Evolutionary conservation across 305 asterid genomes (phyloP).

Genomic region (Euphrasia arctica): DNA sequence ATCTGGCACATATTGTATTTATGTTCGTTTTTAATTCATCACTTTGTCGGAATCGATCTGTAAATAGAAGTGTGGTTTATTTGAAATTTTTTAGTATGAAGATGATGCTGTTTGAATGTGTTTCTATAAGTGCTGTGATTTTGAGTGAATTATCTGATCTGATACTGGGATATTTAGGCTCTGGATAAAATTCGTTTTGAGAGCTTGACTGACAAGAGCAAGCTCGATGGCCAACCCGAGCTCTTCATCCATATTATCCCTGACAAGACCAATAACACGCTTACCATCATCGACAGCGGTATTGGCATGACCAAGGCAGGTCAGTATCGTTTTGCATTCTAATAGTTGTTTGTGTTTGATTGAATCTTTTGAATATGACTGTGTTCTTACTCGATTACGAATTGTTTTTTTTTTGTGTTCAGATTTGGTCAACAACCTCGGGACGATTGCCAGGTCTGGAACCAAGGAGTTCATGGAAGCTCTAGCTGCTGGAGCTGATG

Average conservation of each 20-base stretch:
- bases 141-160: not conserved
- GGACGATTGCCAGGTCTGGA: constrained; percentile 95
- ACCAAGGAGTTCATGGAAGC: constrained; percentile 95
- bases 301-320: constrained; percentile 42
- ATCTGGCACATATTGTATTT: not conserved
- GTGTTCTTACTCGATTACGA: not conserved
- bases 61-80: not conserved
- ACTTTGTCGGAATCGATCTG: not conserved
- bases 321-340: constrained; percentile 5
- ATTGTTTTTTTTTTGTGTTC: constrained; percentile 6
- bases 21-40: not conserved
- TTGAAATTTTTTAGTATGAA: not conserved
- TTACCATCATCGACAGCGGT: constrained; percentile 37
- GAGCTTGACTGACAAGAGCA: constrained; percentile 37
- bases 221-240: constrained; percentile 38
- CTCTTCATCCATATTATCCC: constrained; percentile 38
- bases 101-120: not conserved
- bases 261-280: constrained; percentile 35
- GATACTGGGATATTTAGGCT: constrained; percentile 19
- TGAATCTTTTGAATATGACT: not conserved
- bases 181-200: constrained; percentile 37
- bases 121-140: not conserved
- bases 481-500: constrained; percentile 91
- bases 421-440: constrained; percentile 93
- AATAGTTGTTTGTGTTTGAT: not conserved